Percentiles rank a stretch among this genome's conserved stretches.
phyloP scores from a whole-genome alignment of 2,329 filamentous ascomycete species.

The Cordyceps tenuipes region DNA sequence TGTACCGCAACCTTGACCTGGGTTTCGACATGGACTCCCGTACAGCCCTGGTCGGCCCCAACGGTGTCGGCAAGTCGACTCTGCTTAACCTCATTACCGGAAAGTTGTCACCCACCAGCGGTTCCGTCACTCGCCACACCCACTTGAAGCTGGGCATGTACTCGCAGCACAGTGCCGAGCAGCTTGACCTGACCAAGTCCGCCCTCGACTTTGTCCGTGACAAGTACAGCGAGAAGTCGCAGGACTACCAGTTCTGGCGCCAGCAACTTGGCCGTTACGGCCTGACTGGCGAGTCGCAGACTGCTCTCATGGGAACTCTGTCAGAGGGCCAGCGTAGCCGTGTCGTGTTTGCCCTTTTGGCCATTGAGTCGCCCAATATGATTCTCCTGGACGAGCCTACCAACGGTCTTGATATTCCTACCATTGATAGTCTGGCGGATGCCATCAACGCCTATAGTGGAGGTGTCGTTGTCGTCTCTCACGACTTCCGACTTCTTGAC shows the following conservation, averaged over 20 bases:
- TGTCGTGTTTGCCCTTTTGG: conserved; percentile 94
- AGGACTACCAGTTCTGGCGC: conserved; percentile 99
- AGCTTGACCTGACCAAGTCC: conserved; percentile 96
- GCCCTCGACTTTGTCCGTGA: conserved; percentile 95
- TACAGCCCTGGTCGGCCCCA: conserved; percentile 92
- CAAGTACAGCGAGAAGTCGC: conserved; percentile 80
- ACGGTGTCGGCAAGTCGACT: conserved; percentile 98
- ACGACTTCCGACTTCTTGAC: conserved; percentile 98
- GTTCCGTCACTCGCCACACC: conserved; percentile 82
- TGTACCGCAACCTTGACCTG: conserved; percentile 94
- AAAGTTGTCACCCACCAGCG: conserved; percentile 77
- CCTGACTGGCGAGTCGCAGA: conserved; percentile 86
- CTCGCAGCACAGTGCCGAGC: conserved; percentile 96
- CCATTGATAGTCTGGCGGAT: conserved; percentile 93
- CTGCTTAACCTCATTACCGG: conserved; percentile 94
- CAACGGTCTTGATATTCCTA: conserved; percentile 98
- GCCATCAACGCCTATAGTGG: conserved; percentile 95
- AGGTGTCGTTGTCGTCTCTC: conserved; percentile 94
- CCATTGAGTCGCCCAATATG: conserved; percentile 97
- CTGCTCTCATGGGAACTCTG: conserved; percentile 92
- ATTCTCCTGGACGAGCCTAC: conserved; percentile 95
- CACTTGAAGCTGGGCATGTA: conserved; percentile 98
- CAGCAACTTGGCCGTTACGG: conserved; percentile 95
- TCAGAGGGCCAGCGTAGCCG: conserved; percentile 97
- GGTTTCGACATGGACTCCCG: conserved; percentile 99